A percentile compares a stretch with the other conserved stretches of the same genome.
Conservation (phyloP, 371 early-diverging fungal species). For the Apophysomyces trapeziformis region DNA sequence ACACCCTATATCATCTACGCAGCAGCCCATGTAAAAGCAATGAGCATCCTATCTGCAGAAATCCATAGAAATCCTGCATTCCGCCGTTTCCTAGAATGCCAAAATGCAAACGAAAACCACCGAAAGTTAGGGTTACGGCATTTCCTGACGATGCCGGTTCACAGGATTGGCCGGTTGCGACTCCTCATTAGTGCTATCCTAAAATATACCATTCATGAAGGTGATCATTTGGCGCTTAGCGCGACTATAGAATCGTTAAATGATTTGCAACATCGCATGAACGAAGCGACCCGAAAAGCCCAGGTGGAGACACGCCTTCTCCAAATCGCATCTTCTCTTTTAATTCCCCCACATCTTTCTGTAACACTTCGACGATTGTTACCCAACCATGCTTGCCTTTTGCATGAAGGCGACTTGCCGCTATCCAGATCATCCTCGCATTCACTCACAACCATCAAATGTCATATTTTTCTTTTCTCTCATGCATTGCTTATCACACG, state of each 20-base stretch:
- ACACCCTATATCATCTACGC: constrained; percentile 22
- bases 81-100: constrained; percentile 24
- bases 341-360: constrained; percentile 18
- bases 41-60: constrained; percentile 22
- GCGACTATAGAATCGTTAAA: constrained; percentile 31
- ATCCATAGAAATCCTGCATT: constrained; percentile 26
- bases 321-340: constrained; percentile 28
- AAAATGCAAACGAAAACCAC: constrained; percentile 25
- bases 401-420: constrained; percentile 32
- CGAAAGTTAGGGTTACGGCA: constrained; percentile 39
- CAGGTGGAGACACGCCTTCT: constrained; percentile 30
- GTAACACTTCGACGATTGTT: constrained; percentile 17
- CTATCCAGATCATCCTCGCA: constrained; percentile 28
- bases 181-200: constrained; percentile 35
- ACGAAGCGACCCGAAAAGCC: constrained; percentile 25
- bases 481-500: constrained; percentile 39
- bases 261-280: constrained; percentile 35
- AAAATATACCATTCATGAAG: constrained; percentile 36
- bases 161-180: constrained; percentile 40
- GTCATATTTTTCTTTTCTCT: constrained; percentile 42
- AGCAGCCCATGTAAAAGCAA: constrained; percentile 22
- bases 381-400: constrained; percentile 21
- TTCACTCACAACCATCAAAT: constrained; percentile 27
- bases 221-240: constrained; percentile 30
- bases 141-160: constrained; percentile 37